Evolutionary conservation across 164 flowering plant species (phyloP), one percentile per base, ranked within the genome.

Genomic region (Magnolia officinalis): DNA sequence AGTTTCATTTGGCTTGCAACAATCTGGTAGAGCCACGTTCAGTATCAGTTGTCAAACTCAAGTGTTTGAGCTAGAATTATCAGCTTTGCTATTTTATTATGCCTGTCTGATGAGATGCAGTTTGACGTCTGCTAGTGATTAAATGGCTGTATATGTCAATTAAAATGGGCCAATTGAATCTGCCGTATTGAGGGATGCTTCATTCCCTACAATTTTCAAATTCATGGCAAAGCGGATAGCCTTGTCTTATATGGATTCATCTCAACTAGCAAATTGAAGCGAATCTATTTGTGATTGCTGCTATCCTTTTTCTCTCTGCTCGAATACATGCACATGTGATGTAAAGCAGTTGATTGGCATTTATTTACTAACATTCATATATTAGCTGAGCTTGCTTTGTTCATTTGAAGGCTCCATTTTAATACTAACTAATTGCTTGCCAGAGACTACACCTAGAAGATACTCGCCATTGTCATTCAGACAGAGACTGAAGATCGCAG

Each of bases 361-460:
- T 63, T 63, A 16, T 63, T n/a, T 66, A 5, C 69, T 66, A 1
- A 45, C 1, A 45, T 18, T 11, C 1, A 4, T 21, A 16, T 16
- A 70, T 70, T 50, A 14, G 55, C 50, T 1, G 16, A 31, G 50
- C n/a, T 31, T 45, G 19, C 8, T 71, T 16, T 55, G n/a, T 8
- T 63, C 68, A 31, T 21, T 61, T 64, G 29, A 21, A 19, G 9
- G 29, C 1, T 23, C 52, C 9, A 29, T 72, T 6, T 11, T 72
- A 14, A 29, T 20, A 6, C 37, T 74, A 49, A 10, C 31, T 74
- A 21, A 24, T 19, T 79, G 63, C 76, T 72, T 73, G 85, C 75
- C 91, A 94, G 98, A 91, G 78, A 81, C 91, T 5, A 89, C 97
- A 4, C 98, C 99, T 67, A 78, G 95, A 77, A 86, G 96, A 75